Evolutionary conservation across 495 filamentous ascomycete genomes (phyloP), one percentile per base, ranked within the genome.

Genomic region (Staphylotrichum longicolle): DNA sequence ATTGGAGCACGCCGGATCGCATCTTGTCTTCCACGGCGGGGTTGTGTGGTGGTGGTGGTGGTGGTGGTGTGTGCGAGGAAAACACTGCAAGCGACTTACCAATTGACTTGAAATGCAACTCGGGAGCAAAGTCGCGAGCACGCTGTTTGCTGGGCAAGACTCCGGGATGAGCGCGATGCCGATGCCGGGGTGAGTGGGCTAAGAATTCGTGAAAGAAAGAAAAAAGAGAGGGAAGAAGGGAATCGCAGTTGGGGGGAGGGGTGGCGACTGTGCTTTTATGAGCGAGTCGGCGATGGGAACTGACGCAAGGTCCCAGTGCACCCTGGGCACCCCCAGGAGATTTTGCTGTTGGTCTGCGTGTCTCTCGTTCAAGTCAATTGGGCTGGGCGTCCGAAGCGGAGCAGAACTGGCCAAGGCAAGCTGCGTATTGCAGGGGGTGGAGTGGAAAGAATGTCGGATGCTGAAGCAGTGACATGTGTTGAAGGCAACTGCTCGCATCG

Each of bases 241-340:
- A 41, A 58, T 30, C 20, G 42, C 32, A 54, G 60, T 15, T 27
- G 12, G 42, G 12, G 42, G 61, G 35, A 64, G 62, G 65, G 63
- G 69, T 57, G 67, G 57, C 61, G 47, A 62, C 10, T 40, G 33
- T 41, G 33, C 53, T 63, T 72, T 71, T 72, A 70, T 68, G 60
- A 68, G 42, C 33, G 45, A 57, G 45, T 56, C 56, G 59, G 63
- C 35, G 35, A 15, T 52, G 47, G 20, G 20, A 27, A 27, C 20
- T 40, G 44, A 52, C 27, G 42, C 41, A 40, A 55, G 46, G 57
- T 40, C 51, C 56, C 61, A 62, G 57, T 61, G 66, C 34, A 46
- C 57, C 55, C 54, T 6, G 42, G 42, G 11, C 14, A n/a, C 14
- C 42, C 42, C 42, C 51, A 58, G 58, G 37, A 45, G n/a, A 15